phyloP scores from a whole-genome alignment of 2,329 filamentous ascomycete genomes.

The Fusarium ambrosium region DNA sequence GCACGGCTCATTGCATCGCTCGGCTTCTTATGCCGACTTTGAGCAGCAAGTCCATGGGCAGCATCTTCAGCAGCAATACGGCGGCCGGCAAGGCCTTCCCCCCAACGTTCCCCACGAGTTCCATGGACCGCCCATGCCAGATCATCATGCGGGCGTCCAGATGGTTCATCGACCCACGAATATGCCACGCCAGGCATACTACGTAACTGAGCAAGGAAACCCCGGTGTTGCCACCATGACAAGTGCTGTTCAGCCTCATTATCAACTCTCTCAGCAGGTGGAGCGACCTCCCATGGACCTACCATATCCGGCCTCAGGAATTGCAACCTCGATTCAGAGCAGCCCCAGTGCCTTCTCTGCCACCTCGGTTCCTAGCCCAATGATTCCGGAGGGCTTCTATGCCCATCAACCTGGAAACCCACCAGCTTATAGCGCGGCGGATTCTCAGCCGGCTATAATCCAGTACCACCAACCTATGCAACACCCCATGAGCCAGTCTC shows the following conservation, averaged over 20 bases:
- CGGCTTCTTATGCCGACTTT: slow-evolving; percentile 69
- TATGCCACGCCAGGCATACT: slow-evolving; percentile 64
- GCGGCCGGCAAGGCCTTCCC: slow-evolving; percentile 62
- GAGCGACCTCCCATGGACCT: slow-evolving; percentile 64
- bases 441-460: slow-evolving; percentile 58
- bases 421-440: slow-evolving; percentile 63
- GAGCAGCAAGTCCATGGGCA: slow-evolving; percentile 60
- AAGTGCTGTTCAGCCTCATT: slow-evolving; percentile 62
- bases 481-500: slow-evolving; percentile 51
- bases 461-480: slow-evolving; percentile 60
- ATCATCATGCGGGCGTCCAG: slow-evolving; percentile 60
- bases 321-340: slow-evolving; percentile 67
- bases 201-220: slow-evolving; percentile 72
- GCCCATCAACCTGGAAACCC: slow-evolving; percentile 66
- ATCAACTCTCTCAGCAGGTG: slow-evolving; percentile 65
- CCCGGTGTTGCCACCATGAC: slow-evolving; percentile 74
- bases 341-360: slow-evolving; percentile 72
- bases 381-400: slow-evolving; percentile 69
- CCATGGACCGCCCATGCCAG: slow-evolving; percentile 57
- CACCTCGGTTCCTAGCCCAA: slow-evolving; percentile 66
- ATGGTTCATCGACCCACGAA: slow-evolving; percentile 64
- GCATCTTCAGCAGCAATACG: slow-evolving; percentile 56
- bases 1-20: slow-evolving; percentile 61
- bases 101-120: slow-evolving; percentile 59
- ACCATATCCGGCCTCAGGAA: slow-evolving; percentile 62